A percentile compares a stretch with the other conserved stretches of the same genome.
Evolutionary conservation across 2,329 filamentous ascomycete species (phyloP).

Genomic region (Microdochium trichocladiopsis): DNA sequence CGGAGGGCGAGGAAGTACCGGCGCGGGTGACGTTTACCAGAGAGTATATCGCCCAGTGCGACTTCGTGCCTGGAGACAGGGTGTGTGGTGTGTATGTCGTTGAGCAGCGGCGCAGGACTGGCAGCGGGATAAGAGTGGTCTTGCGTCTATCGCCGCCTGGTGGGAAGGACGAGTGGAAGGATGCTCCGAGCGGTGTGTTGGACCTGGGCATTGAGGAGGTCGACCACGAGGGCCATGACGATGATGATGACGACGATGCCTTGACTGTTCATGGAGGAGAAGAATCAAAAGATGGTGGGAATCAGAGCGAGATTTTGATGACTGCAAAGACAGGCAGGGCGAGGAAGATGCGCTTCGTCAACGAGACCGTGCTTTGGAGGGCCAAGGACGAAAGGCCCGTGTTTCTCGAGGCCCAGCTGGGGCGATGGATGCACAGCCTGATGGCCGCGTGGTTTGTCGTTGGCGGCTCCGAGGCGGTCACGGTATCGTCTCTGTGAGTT

Average conservation of each 20-base stretch:
- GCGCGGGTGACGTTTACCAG: slow-evolving; percentile 5
- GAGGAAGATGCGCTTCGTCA: slow-evolving; percentile 30
- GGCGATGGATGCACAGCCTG: slow-evolving; percentile 12
- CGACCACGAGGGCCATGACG: too few species aligned
- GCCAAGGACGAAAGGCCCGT: slow-evolving; percentile 10
- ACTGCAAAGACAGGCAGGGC: slow-evolving; percentile 25
- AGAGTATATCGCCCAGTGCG: slow-evolving; percentile 9
- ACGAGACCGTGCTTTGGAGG: slow-evolving; percentile 29
- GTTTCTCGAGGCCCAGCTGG: slow-evolving; percentile 11
- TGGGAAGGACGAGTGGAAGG: slow-evolving; percentile 9
- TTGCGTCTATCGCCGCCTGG: slow-evolving; percentile 11
- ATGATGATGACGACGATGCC: too few species aligned
- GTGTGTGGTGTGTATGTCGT: slow-evolving; percentile 18
- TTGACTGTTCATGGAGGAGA: too few species aligned
- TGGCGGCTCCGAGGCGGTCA: slow-evolving; percentile 12
- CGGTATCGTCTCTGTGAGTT: too few species aligned
- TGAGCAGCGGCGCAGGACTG: not conserved
- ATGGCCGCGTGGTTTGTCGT: slow-evolving; percentile 17
- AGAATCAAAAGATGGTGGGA: too few species aligned
- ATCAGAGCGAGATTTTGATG: too few species aligned
- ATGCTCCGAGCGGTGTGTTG: slow-evolving; percentile 12
- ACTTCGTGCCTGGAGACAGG: slow-evolving; percentile 11
- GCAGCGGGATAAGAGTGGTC: slow-evolving; percentile 5
- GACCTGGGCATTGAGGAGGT: slow-evolving; percentile 25
- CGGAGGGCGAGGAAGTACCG: slow-evolving; percentile 2